Conservation (phyloP, 2,329 filamentous ascomycete genomes). For the Calonectria pteridis region DNA sequence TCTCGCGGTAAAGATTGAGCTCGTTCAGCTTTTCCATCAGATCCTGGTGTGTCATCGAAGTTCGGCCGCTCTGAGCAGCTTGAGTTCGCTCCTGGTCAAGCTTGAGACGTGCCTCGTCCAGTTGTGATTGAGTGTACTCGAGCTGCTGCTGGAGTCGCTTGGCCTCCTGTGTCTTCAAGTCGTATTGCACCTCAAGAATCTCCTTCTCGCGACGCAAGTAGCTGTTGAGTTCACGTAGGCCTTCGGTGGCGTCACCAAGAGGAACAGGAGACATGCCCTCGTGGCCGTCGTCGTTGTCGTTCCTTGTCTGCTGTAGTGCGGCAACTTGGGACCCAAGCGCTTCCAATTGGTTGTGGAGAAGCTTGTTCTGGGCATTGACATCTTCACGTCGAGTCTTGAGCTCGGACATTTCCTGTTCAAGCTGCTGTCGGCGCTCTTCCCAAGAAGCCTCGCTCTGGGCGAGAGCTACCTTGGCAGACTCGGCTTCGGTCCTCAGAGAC, state of each 20-base stretch:
- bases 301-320: conserved; percentile 81
- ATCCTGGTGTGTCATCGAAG: conserved; percentile 84
- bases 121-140: conserved; percentile 85
- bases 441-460: conserved; percentile 88
- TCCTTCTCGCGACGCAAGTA: conserved; percentile 97
- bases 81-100: conserved; percentile 89
- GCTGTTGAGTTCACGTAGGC: conserved; percentile 89
- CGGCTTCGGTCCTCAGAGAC: conserved; percentile 81
- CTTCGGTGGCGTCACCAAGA: conserved; percentile 74
- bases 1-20: conserved; percentile 95
- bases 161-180: conserved; percentile 87
- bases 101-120: conserved; percentile 90
- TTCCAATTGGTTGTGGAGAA: conserved; percentile 91
- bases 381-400: conserved; percentile 85
- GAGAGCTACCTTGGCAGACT: conserved; percentile 85
- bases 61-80: conserved; percentile 79
- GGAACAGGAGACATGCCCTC: conserved; percentile 66
- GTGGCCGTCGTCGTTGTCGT: conserved; percentile 62
- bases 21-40: conserved; percentile 96
- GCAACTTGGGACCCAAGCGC: conserved; percentile 84
- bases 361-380: conserved; percentile 87
- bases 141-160: conserved; percentile 92
- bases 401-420: conserved; percentile 87
- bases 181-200: conserved; percentile 96
- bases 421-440: conserved; percentile 82